A percentile compares a stretch with the other conserved stretches of the same genome.
Conservation (phyloP, 2,329 filamentous ascomycete genomes). For the Emericellopsis cladophorae region DNA sequence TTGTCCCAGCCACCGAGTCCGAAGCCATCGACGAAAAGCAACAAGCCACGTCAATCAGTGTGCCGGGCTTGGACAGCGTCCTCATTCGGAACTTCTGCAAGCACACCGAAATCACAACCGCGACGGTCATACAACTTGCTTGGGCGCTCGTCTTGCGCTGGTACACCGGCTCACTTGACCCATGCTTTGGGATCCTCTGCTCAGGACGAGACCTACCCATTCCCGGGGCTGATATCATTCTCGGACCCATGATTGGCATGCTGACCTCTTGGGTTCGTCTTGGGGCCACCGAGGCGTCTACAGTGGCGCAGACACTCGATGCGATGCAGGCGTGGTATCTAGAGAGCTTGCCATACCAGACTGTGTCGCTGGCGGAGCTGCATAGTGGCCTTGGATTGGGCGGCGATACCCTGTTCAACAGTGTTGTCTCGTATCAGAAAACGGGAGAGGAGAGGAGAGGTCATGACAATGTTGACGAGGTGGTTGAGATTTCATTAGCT, state of each 20-base stretch:
- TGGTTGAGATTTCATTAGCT: no score
- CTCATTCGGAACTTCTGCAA: no score
- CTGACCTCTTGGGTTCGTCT: constrained; percentile 17
- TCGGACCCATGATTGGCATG: constrained; percentile 23
- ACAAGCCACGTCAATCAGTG: not conserved
- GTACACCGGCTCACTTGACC: constrained; percentile 27
- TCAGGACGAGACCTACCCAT: constrained; percentile 20
- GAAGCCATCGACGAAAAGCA: not conserved
- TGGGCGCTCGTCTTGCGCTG: constrained; percentile 33
- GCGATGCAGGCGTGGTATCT: no score
- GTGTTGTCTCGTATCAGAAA: constrained; percentile 14
- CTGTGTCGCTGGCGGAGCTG: constrained; percentile 3
- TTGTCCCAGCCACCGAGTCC: not conserved
- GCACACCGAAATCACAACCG: not conserved
- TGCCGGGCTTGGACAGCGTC: no score
- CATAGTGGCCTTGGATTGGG: not conserved
- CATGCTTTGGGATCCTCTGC: constrained; percentile 28
- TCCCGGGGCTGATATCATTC: constrained; percentile 7
- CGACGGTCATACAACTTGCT: constrained; percentile 14
- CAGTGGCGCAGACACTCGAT: not conserved
- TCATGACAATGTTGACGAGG: no score
- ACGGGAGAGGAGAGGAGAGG: not conserved
- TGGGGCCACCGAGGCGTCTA: not conserved
- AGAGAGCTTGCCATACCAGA: constrained; percentile 1
- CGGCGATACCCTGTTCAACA: constrained; percentile 9